Evolutionary conservation across 371 early-diverging fungal species (phyloP).

Genomic region (Saksenaea vasiformis): DNA sequence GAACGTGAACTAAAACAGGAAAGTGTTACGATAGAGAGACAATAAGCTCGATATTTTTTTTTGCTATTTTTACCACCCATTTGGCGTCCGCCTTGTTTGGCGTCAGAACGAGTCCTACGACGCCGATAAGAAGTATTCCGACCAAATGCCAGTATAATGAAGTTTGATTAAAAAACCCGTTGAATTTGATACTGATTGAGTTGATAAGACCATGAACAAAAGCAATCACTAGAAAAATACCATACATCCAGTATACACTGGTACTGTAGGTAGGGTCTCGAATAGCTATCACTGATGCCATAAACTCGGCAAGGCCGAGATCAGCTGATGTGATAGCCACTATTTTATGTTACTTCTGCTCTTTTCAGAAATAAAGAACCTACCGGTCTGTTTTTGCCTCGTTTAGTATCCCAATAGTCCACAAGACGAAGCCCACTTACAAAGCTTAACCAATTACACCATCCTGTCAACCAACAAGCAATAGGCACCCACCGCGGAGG

Average conservation of each 20-base stretch:
- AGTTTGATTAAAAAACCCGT: constrained; percentile 41
- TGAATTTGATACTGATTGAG: constrained; percentile 42
- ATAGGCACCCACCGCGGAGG: constrained; percentile 57
- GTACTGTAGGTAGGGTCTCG: constrained; percentile 42
- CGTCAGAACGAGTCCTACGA: constrained; percentile 33
- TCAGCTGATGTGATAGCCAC: constrained; percentile 58
- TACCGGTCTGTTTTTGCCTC: constrained; percentile 22
- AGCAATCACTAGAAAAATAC: constrained; percentile 43
- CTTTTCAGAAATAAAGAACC: background rate
- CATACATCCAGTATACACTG: constrained; percentile 30
- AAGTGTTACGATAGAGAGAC: background rate
- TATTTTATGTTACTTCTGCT: background rate
- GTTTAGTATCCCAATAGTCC: background rate
- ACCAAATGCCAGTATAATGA: constrained; percentile 50
- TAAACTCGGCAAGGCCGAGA: constrained; percentile 54
- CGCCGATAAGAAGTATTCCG: constrained; percentile 37
- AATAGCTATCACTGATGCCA: constrained; percentile 50
- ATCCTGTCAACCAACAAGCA: constrained; percentile 58
- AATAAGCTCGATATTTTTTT: background rate
- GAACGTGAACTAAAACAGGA: constrained; percentile 46
- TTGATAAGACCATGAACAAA: constrained; percentile 52
- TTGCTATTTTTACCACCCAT: constrained; percentile 13
- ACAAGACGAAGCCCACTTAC: constrained; percentile 19
- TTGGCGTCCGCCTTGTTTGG: constrained; percentile 42
- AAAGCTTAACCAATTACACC: constrained; percentile 64